Percentiles rank a stretch among this genome's conserved stretches.
phyloP scores from a whole-genome alignment of 1,284 basidiomycete species.

The Apiotrichum domesticum region DNA sequence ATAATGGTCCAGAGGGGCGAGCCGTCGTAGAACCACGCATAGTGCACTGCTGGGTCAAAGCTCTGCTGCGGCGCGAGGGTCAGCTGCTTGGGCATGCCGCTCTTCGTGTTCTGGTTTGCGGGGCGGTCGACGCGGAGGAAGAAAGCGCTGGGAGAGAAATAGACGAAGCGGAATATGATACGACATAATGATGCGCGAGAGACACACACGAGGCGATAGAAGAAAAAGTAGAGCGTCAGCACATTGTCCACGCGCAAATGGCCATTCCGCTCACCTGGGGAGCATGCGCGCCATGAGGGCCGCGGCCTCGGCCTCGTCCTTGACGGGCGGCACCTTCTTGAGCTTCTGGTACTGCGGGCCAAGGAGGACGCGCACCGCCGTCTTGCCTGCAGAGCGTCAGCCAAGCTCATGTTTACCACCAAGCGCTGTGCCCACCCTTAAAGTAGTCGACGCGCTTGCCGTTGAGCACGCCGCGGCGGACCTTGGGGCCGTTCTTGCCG shows the following conservation, averaged over 20 bases:
- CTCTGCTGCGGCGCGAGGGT: conserved; percentile 72
- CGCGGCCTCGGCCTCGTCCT: conserved; percentile 69
- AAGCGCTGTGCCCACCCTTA: conserved; percentile 63
- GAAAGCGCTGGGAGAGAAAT: conserved; percentile 56
- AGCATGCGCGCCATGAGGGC: conserved; percentile 66
- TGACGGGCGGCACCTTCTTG: conserved; percentile 73
- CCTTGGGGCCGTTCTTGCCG: conserved; percentile 80
- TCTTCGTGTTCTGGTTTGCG: conserved; percentile 47
- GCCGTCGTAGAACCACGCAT: conserved; percentile 96
- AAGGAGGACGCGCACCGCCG: conserved; percentile 82
- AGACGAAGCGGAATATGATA: too few species aligned
- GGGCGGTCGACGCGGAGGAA: conserved; percentile 82
- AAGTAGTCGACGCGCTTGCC: conserved; percentile 97
- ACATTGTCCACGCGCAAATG: background rate
- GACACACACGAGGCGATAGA: too few species aligned
- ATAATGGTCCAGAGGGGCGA: conserved; percentile 88
- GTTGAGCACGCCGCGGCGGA: conserved; percentile 79
- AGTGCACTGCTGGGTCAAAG: conserved; percentile 69
- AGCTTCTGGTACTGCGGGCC: conserved; percentile 86
- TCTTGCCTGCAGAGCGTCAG: conserved; percentile 60
- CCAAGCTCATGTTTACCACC: too few species aligned
- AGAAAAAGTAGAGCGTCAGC: too few species aligned
- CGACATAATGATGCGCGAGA: too few species aligned
- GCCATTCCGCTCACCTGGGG: conserved; percentile 48
- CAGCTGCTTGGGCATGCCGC: conserved; percentile 70